Base-by-base conservation (phyloP, 1,284 basidiomycete genomes). In the Athelia psychrophila region DNA sequence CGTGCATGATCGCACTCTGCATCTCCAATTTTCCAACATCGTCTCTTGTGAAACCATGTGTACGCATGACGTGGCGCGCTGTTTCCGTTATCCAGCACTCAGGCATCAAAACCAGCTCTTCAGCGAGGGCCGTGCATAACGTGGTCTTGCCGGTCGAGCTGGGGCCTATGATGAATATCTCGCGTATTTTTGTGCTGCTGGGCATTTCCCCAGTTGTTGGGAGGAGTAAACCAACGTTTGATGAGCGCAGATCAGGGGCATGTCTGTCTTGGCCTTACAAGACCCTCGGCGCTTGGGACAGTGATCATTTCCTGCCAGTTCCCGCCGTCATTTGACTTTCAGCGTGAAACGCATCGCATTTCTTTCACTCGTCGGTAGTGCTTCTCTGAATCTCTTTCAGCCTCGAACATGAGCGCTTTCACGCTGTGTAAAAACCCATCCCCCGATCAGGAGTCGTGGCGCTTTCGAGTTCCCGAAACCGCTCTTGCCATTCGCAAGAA, bases 101-200 rank as follows among this genome's bases (percentile, higher is more conserved):
- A 22, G 61, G 54, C 1, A 56, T 52, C 24, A 85, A 53, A 2
- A 64, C 61, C 16, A 83, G 60, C 44, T 67, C 68, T 47, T 68
- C 55, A 2, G 73, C 72, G 1, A 84, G 61, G 3, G 80, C 79
- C 45, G 74, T 67, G 64, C 81, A 84, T 2, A 86, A 72, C 0
- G 83, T 85, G 23, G 84, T 83, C 65, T 86, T 86, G 18, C 83
- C 83, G 8, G 79, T 81, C 12, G 83, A 84, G 38, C 38, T 42
- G 16, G 38, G 38, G 9, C 38, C 38, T 18, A 42, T 42, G 20
- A 42, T 42, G 20, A 18, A 42, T 42, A 42, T 42, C 16, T 60
- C 72, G 49, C 44, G 22, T n/a, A 6, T 19, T 16, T 9, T 16
- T 18, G 23, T 48, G n/a, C 30, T 44, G 8, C 19, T 45, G 42